Evolutionary conservation across 2,329 filamentous ascomycete species (phyloP).

Genomic region (Aspergillus awamori): DNA sequence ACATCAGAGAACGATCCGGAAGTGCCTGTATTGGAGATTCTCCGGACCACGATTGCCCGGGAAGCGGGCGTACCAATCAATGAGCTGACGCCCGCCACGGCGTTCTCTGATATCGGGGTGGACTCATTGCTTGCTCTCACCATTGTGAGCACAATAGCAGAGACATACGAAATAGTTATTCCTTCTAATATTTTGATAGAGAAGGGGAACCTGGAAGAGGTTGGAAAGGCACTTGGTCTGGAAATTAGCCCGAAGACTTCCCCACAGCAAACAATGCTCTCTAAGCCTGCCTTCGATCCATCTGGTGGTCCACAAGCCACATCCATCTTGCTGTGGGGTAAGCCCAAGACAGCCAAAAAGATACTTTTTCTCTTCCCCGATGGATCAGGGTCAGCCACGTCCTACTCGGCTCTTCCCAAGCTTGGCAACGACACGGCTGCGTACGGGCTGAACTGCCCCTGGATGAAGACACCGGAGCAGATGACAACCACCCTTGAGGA

Average conservation of each 20-base stretch:
- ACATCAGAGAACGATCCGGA: constrained; percentile 7
- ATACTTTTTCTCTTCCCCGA: constrained; percentile 53
- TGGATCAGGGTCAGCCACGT: constrained; percentile 50
- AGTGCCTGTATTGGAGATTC: not conserved
- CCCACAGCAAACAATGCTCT: not conserved
- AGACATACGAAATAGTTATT: not conserved
- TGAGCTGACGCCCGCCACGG: constrained; percentile 1
- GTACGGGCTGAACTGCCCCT: constrained; percentile 55
- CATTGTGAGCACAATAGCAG: constrained; percentile 5
- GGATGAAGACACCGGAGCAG: constrained; percentile 36
- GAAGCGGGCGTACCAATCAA: constrained; percentile 2
- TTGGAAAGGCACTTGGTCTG: constrained; percentile 18
- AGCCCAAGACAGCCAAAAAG: constrained; percentile 10
- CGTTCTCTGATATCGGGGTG: constrained; percentile 8
- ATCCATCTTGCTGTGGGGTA: constrained; percentile 15
- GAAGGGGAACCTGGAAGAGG: constrained; percentile 3
- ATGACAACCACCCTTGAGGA: constrained; percentile 36
- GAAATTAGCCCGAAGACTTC: not conserved
- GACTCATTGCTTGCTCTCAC: constrained; percentile 14
- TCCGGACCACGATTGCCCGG: constrained; percentile 10
- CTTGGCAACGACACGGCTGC: constrained; percentile 54
- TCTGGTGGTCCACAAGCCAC: not conserved
- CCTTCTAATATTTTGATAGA: constrained; percentile 5
- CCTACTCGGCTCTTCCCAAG: constrained; percentile 42
- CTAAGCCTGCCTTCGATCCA: not conserved